phyloP scores from a whole-genome alignment of 176 grass and related monocot genomes.

The Oryza glumipatula region DNA sequence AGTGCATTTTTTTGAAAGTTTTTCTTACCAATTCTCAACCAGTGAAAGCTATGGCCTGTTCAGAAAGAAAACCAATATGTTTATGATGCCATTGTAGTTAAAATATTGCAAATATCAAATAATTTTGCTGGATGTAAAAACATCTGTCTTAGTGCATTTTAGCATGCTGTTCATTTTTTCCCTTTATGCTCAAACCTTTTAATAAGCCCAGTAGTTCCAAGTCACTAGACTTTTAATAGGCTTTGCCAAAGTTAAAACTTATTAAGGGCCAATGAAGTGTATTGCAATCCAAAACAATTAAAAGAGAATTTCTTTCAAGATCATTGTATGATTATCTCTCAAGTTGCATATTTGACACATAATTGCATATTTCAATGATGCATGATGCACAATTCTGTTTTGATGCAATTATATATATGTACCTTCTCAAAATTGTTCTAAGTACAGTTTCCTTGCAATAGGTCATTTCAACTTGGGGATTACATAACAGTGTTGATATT shows the following conservation, averaged over 20 bases:
- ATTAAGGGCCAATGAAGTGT: neutral
- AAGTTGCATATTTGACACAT: neutral
- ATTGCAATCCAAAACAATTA: conserved; percentile 20
- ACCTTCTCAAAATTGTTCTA: conserved; percentile 14
- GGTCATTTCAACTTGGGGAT: conserved; percentile 96
- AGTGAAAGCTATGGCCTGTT: neutral
- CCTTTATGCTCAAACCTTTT: conserved; percentile 5
- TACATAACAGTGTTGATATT: conserved; percentile 79
- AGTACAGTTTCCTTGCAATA: conserved; percentile 43
- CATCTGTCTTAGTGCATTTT: neutral
- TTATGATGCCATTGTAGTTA: neutral
- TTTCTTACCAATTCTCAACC: neutral
- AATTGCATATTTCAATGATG: neutral
- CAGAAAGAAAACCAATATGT: neutral
- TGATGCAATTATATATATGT: conserved; percentile 21
- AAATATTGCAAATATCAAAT: conserved; percentile 21
- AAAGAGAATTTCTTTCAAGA: conserved; percentile 10
- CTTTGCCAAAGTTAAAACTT: conserved; percentile 13
- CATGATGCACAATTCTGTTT: neutral
- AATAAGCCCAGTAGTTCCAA: neutral
- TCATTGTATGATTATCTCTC: neutral
- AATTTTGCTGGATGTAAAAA: conserved; percentile 27
- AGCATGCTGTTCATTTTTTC: neutral
- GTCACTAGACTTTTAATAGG: neutral
- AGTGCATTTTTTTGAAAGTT: neutral